Evolutionary conservation across 257 asterid genomes (phyloP).

Genomic region (Plantago ovata): DNA sequence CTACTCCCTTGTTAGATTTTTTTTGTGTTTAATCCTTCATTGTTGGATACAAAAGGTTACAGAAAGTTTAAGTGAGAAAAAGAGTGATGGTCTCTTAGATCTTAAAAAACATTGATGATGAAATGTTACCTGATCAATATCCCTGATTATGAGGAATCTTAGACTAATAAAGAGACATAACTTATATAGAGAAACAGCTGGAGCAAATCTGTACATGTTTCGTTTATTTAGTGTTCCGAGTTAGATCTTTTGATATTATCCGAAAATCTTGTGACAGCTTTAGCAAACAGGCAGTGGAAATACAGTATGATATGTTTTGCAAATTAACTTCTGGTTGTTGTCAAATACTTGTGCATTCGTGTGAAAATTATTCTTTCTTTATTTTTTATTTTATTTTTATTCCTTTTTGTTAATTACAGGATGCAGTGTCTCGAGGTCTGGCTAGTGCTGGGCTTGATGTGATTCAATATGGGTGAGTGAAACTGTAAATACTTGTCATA

Average conservation of each 20-base stretch:
- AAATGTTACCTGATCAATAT: neutral
- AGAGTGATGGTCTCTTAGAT: neutral
- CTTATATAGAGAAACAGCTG: neutral
- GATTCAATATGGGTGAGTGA: conserved; percentile 79
- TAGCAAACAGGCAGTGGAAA: neutral
- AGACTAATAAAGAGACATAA: neutral
- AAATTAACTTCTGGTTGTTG: neutral
- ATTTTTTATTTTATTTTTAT: conserved; percentile 6
- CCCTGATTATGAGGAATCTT: neutral
- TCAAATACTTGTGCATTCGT: neutral
- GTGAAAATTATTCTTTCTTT: neutral
- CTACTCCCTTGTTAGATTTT: neutral
- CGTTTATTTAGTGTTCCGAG: neutral
- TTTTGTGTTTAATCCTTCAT: neutral
- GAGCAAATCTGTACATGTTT: neutral
- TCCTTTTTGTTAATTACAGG: conserved; percentile 46
- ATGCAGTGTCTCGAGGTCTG: conserved; percentile 89
- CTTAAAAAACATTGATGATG: neutral
- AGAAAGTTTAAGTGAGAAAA: neutral
- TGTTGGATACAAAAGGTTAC: neutral
- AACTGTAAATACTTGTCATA: conserved; percentile 14
- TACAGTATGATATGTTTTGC: conserved; percentile 11
- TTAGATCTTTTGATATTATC: neutral
- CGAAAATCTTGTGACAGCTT: no score
- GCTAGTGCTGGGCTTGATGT: conserved; percentile 78